A percentile compares a stretch with the other conserved stretches of the same genome.
Conservation (phyloP, 306 rosid species). For the Trifolium fragiferum region DNA sequence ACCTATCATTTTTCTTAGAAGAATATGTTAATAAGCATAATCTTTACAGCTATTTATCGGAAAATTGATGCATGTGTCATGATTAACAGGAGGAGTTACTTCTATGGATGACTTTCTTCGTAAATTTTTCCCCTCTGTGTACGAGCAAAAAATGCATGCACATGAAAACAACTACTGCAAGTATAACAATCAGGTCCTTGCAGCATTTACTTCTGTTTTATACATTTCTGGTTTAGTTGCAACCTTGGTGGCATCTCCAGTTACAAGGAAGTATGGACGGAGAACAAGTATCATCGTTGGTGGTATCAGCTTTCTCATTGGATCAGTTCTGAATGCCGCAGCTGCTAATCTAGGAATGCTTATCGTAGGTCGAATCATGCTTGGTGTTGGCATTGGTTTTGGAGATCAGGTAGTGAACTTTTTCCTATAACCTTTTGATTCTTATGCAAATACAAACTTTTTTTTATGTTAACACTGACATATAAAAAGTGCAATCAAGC, state of each 20-base stretch:
- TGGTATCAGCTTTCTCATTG: slow-evolving; percentile 70
- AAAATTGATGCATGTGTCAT: slow-evolving; percentile 16
- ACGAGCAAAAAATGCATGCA: slow-evolving; percentile 63
- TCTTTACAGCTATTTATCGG: neutral
- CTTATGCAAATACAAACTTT: neutral
- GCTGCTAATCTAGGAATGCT: slow-evolving; percentile 79
- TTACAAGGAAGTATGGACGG: slow-evolving; percentile 78
- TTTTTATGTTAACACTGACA: neutral
- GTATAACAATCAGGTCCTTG: slow-evolving; percentile 78
- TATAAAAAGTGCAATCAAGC: neutral
- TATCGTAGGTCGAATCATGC: slow-evolving; percentile 81
- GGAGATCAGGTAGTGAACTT: slow-evolving; percentile 76
- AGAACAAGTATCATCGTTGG: slow-evolving; percentile 72
- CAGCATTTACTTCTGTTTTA: slow-evolving; percentile 86
- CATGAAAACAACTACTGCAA: slow-evolving; percentile 93
- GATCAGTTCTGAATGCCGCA: slow-evolving; percentile 70
- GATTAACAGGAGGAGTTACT: slow-evolving; percentile 83
- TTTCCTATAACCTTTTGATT: slow-evolving; percentile 21
- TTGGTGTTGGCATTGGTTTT: slow-evolving; percentile 94
- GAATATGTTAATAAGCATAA: neutral
- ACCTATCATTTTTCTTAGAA: neutral
- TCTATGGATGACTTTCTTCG: slow-evolving; percentile 84
- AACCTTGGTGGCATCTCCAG: slow-evolving; percentile 74
- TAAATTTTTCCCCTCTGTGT: slow-evolving; percentile 71
- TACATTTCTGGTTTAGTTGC: slow-evolving; percentile 89